Evolutionary conservation across 1,284 basidiomycete species (phyloP).

Genomic region (Ceratobasidium sp.): DNA sequence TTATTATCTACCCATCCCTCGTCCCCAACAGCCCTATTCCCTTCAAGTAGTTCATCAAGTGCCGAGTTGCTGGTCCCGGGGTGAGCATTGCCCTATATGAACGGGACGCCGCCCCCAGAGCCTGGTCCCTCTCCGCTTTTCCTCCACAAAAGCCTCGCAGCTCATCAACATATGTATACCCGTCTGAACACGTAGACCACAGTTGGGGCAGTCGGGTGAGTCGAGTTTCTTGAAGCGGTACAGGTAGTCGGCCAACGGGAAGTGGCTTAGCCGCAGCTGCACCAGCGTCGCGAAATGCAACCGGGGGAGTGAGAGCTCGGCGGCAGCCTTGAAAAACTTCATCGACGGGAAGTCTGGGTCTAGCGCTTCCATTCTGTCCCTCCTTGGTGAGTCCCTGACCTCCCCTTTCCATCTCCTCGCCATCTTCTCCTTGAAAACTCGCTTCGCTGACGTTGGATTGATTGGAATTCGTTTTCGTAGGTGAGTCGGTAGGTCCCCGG

Average conservation of each 20-base stretch:
- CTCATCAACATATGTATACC: slow-evolving; percentile 4
- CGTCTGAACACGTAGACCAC: not conserved
- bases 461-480: not conserved
- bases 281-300: not conserved
- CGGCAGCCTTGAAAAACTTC: not conserved
- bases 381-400: not conserved
- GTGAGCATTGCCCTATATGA: not conserved
- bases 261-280: slow-evolving; percentile 5
- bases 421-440: not conserved
- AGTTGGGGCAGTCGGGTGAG: slow-evolving; percentile 8
- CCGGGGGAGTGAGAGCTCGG: not conserved
- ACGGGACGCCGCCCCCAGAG: not conserved
- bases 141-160: not conserved
- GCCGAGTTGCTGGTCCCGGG: not conserved
- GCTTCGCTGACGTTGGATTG: slow-evolving; percentile 10
- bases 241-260: not conserved
- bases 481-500: not conserved
- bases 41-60: not conserved
- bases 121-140: not conserved
- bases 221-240: not conserved
- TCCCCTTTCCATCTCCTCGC: not conserved
- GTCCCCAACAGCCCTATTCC: not conserved
- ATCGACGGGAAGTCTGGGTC: slow-evolving; percentile 7
- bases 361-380: not conserved
- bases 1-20: not conserved